A percentile compares a stretch with the other conserved stretches of the same genome.
Evolutionary conservation across 306 rosid species (phyloP).

Genomic region (Gillenia trifoliata): DNA sequence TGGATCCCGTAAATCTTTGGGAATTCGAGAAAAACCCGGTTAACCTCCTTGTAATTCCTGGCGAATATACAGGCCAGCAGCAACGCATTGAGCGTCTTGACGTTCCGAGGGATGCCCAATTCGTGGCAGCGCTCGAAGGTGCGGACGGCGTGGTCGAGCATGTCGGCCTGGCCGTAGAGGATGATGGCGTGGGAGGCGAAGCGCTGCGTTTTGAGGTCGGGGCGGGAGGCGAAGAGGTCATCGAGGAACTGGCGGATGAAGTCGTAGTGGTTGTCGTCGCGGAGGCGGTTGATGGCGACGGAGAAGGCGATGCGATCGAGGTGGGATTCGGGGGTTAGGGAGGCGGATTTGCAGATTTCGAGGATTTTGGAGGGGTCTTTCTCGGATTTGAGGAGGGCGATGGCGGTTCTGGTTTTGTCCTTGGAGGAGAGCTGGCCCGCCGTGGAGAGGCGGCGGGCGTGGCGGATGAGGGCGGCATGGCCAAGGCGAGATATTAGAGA

Average conservation of each 20-base stretch:
- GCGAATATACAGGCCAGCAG: constrained; percentile 52
- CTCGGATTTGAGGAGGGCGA: constrained; percentile 61
- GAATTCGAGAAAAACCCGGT: constrained; percentile 52
- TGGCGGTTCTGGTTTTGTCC: constrained; percentile 47
- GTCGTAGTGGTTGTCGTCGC: constrained; percentile 48
- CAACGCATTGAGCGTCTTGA: constrained; percentile 58
- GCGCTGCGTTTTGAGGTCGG: constrained; percentile 63
- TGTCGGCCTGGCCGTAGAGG: constrained; percentile 74
- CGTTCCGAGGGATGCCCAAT: constrained; percentile 38
- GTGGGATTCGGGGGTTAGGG: constrained; percentile 58
- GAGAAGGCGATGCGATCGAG: constrained; percentile 68
- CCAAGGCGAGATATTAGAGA: constrained; percentile 57
- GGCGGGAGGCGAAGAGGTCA: constrained; percentile 41
- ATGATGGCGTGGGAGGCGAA: constrained; percentile 55
- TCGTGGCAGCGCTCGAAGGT: constrained; percentile 44
- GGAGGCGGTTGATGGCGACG: constrained; percentile 57
- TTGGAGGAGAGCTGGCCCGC: constrained; percentile 38
- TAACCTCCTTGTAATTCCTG: constrained; percentile 53
- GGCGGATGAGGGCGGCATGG: constrained; percentile 17
- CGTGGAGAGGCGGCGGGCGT: constrained; percentile 31
- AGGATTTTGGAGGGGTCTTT: constrained; percentile 58
- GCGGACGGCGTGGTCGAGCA: constrained; percentile 53
- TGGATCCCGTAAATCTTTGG: constrained; percentile 48
- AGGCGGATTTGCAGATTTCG: constrained; percentile 70
- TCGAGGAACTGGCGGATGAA: constrained; percentile 50